Conservation (phyloP, 371 early-diverging fungal species). For the Chytridiales sp. region DNA sequence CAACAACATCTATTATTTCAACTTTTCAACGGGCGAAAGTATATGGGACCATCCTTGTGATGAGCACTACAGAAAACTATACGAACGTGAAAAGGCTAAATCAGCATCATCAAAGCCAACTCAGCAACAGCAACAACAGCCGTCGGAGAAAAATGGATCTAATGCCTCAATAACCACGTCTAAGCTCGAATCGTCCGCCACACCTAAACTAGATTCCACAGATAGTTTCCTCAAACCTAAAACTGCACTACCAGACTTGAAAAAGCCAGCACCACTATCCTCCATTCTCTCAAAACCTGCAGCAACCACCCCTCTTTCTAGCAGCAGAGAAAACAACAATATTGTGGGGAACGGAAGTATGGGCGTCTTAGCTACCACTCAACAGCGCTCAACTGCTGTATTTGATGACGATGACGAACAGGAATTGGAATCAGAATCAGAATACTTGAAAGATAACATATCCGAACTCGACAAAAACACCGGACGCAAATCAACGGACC, state of each 20-base stretch:
- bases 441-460: too few relatives aligned
- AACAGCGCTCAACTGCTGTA: too few relatives aligned
- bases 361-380: too few relatives aligned
- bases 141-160: background rate
- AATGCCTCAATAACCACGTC: background rate
- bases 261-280: background rate
- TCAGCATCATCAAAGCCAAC: background rate
- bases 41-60: conserved; percentile 67
- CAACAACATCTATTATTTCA: conserved; percentile 60
- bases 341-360: too few relatives aligned
- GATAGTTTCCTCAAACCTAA: background rate
- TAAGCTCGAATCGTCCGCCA: background rate
- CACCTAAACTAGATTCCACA: background rate
- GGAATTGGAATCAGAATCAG: too few relatives aligned
- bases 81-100: conserved; percentile 47
- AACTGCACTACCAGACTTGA: background rate
- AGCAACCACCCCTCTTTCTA: too few relatives aligned
- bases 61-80: conserved; percentile 53
- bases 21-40: conserved; percentile 56
- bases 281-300: background rate
- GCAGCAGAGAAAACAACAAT: too few relatives aligned
- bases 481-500: too few relatives aligned
- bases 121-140: too few relatives aligned
- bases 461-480: too few relatives aligned
- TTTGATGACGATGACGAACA: too few relatives aligned